Evolutionary conservation across 2,329 filamentous ascomycete species (phyloP), one percentile per base, ranked within the genome.

Genomic region (Rhinocladiella mackenziei): DNA sequence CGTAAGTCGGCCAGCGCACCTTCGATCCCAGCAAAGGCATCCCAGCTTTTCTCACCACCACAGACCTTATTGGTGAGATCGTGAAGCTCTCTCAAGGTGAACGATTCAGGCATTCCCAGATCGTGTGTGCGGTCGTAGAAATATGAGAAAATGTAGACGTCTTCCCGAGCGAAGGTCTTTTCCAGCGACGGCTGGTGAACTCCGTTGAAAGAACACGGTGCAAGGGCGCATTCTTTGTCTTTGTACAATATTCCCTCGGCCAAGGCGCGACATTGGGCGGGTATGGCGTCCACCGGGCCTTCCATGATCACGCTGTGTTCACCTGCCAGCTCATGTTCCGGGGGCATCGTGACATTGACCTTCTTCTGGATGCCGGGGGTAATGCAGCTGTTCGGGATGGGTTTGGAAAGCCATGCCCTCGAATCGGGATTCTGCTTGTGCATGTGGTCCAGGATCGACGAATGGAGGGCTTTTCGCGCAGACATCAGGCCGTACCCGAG

Each of bases 201-300:
- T 54, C 92, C 92, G 65, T 95, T 94, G 80, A 98, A 98, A 1
- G 92, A 95, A 73, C 92, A 98, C n/a, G 92, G 92, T 0, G 86
- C 78, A 36, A 97, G 71, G 51, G 76, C 75, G 72, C 92, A 98
- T 22, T 81, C 75, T 31, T 80, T 78, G 14, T 94, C 87, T 71
- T 98, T 98, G 61, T 84, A 78, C 32, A 98, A 76, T 19, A 94
- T 94, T 66, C 85, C 87, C 73, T 98, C 92, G 1, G 89, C 86
- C 37, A 97, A 73, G 51, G 80, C 83, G 51, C 92, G 89, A 72
- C 92, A 98, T 66, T 95, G 89, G 2, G 89, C 84, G 13, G 89
- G 79, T 1, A 86, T 77, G 30, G 84, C 76, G 45, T 81, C 77
- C 10, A 78, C 71, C 2, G 92, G 92, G 2, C 92, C 92, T 1